phyloP scores from a whole-genome alignment of 208 protist genomes.

The Leishmania arabica region DNA sequence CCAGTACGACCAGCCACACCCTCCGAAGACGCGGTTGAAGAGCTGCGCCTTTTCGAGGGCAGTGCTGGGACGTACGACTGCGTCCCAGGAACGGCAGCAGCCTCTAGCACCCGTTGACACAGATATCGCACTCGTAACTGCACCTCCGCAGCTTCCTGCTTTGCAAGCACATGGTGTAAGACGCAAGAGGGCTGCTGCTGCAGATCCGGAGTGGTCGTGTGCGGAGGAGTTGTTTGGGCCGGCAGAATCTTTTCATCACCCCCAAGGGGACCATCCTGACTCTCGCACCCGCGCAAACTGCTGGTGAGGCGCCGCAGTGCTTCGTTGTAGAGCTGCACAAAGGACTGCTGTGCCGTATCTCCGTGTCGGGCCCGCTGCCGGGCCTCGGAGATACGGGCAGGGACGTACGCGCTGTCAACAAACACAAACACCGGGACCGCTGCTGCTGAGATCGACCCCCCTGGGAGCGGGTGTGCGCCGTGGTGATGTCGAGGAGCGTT shows the following conservation, averaged over 20 bases:
- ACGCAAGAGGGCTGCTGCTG: background rate
- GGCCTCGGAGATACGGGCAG: slow-evolving; percentile 9
- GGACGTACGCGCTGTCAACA: slow-evolving; percentile 20
- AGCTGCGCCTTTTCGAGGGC: background rate
- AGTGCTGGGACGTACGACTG: background rate
- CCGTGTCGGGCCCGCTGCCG: slow-evolving; percentile 7
- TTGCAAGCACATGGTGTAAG: background rate
- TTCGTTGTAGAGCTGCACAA: slow-evolving; percentile 17
- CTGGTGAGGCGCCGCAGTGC: slow-evolving; percentile 12
- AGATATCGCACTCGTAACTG: slow-evolving; percentile 26
- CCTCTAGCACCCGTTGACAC: slow-evolving; percentile 21
- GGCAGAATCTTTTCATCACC: background rate
- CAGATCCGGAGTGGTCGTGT: background rate
- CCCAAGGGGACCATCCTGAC: background rate
- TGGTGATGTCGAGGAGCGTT: background rate
- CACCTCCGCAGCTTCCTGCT: slow-evolving; percentile 5
- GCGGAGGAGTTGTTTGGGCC: background rate
- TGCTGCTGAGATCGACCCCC: background rate
- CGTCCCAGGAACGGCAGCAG: slow-evolving; percentile 16
- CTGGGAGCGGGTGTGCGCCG: background rate
- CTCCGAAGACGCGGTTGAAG: background rate
- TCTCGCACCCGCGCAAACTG: background rate
- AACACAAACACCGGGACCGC: slow-evolving; percentile 24
- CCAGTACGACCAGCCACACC: background rate
- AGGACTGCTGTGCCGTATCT: slow-evolving; percentile 2